These are phyloP conservation scores for Carnegiea gigantea DNA, from an alignment of 179 eudicot species.

Conservation along the genomic window DNA sequence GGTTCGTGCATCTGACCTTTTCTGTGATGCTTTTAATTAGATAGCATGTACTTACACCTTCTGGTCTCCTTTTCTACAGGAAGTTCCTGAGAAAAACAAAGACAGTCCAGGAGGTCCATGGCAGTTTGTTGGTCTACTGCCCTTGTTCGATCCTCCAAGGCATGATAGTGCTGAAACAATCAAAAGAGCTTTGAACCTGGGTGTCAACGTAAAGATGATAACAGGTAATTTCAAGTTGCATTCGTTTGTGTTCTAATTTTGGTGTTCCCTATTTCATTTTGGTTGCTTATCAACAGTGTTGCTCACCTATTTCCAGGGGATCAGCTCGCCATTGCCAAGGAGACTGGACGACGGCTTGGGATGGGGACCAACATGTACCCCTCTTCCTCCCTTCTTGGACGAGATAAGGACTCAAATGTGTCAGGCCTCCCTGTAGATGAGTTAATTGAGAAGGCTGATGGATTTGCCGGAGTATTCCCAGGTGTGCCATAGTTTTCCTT, in stretches of 20 bases:
- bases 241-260: not conserved
- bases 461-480: slow-evolving; percentile 96
- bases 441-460: slow-evolving; percentile 94
- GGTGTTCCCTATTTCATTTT: not conserved
- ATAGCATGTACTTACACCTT: not conserved
- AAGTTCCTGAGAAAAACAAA: slow-evolving; percentile 64
- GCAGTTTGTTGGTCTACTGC: slow-evolving; percentile 69
- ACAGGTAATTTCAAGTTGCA: slow-evolving; percentile 42
- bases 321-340: slow-evolving; percentile 95
- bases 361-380: slow-evolving; percentile 98
- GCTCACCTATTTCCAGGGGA: slow-evolving; percentile 48
- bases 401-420: slow-evolving; percentile 61
- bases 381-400: slow-evolving; percentile 80
- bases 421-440: slow-evolving; percentile 82
- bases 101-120: slow-evolving; percentile 65
- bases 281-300: not conserved
- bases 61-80: slow-evolving; percentile 31
- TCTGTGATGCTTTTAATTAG: not conserved
- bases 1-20: slow-evolving; percentile 34
- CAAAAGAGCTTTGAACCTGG: slow-evolving; percentile 59
- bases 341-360: slow-evolving; percentile 90
- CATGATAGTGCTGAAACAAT: slow-evolving; percentile 82
- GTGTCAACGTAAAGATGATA: slow-evolving; percentile 77
- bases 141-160: slow-evolving; percentile 78
- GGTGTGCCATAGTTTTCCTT: slow-evolving; percentile 41